Evolutionary conservation across 495 filamentous ascomycete genomes (phyloP).

Genomic region (Pseudotulostoma volvatum): DNA sequence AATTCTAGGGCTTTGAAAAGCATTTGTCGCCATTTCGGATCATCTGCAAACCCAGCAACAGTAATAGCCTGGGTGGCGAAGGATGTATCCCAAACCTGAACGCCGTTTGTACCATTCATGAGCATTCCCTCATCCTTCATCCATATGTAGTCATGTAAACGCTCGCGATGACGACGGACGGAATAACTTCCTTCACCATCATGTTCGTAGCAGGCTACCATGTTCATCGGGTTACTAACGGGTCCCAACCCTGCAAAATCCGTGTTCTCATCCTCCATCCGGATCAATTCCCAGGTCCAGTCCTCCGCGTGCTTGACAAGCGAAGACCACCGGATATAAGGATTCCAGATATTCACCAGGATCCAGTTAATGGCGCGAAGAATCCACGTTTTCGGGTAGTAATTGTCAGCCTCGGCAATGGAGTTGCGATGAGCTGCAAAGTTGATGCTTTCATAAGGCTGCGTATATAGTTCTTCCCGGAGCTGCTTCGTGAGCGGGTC

Average conservation of each 20-base stretch:
- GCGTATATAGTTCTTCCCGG: conserved; percentile 69
- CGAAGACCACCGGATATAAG: conserved; percentile 43
- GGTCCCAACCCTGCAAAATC: conserved; percentile 76
- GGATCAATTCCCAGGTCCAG: conserved; percentile 61
- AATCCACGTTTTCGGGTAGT: conserved; percentile 78
- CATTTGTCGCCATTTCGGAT: conserved; percentile 70
- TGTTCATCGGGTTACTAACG: conserved; percentile 79
- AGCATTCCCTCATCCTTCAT: conserved; percentile 84
- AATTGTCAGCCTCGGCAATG: conserved; percentile 68
- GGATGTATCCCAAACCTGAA: conserved; percentile 90
- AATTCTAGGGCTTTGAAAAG: conserved; percentile 70
- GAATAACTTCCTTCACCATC: conserved; percentile 66
- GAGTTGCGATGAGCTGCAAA: conserved; percentile 67
- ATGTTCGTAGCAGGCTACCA: conserved; percentile 63
- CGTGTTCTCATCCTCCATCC: conserved; percentile 83
- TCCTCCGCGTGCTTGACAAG: conserved; percentile 52
- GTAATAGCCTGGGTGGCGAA: conserved; percentile 71
- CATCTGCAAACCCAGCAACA: conserved; percentile 60
- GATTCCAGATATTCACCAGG: conserved; percentile 62
- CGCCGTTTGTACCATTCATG: conserved; percentile 89
- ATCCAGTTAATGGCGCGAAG: conserved; percentile 60
- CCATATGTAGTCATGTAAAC: conserved; percentile 79
- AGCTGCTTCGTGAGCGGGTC: conserved; percentile 55
- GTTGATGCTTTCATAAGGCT: conserved; percentile 61
- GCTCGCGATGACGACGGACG: conserved; percentile 62